Evolutionary conservation across 2,329 filamentous ascomycete genomes (phyloP).

Genomic region (Fusarium sp.): DNA sequence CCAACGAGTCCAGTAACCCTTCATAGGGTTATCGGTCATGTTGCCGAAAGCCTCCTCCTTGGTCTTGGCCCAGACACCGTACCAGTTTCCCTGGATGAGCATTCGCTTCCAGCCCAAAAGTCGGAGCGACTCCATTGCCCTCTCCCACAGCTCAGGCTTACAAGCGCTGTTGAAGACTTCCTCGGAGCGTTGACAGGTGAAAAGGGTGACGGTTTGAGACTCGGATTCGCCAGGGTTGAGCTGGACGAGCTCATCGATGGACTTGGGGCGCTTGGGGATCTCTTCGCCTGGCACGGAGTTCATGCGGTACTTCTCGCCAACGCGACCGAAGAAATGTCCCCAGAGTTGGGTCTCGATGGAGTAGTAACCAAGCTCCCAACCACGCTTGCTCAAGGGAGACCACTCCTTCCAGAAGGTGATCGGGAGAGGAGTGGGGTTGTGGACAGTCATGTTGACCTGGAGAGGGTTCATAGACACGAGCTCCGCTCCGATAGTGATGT

Average conservation of each 20-base stretch:
- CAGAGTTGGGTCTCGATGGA: neutral
- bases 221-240: neutral
- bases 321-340: neutral
- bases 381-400: neutral
- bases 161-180: neutral
- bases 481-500: neutral
- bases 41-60: neutral
- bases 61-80: neutral
- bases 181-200: neutral
- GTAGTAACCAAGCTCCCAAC: neutral
- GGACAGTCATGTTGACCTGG: neutral
- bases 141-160: neutral
- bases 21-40: neutral
- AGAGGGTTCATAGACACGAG: neutral
- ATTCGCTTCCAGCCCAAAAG: neutral
- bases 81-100: neutral
- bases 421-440: neutral
- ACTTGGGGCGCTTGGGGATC: neutral
- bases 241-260: neutral
- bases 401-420: constrained; percentile 1
- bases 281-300: neutral
- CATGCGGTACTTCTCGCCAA: neutral
- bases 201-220: neutral
- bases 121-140: neutral
- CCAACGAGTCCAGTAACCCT: neutral